Conservation (phyloP, 1,284 basidiomycete species). For the Singerocomus inundabilis region DNA sequence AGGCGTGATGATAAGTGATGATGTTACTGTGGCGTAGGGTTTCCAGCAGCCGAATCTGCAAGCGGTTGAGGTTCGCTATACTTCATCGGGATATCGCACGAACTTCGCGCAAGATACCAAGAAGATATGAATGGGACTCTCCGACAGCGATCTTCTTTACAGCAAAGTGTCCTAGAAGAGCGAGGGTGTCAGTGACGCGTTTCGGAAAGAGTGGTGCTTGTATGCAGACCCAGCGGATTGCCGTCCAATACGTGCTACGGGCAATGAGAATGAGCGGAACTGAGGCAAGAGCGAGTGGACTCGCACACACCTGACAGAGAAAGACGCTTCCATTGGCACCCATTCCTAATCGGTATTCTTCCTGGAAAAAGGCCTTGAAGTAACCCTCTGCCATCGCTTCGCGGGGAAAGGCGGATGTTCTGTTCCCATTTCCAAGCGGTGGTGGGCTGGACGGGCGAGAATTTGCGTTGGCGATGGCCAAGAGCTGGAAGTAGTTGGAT, state of each 20-base stretch:
- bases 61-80: not conserved
- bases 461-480: conserved; percentile 67
- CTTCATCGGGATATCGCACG: conserved; percentile 13
- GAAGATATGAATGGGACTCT: conserved; percentile 79
- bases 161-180: conserved; percentile 68
- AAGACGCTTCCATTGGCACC: conserved; percentile 90
- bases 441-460: conserved; percentile 55
- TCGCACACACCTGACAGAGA: conserved; percentile 69
- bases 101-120: conserved; percentile 80
- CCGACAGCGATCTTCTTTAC: conserved; percentile 96
- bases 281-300: not conserved
- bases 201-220: not conserved
- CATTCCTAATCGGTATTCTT: conserved; percentile 84
- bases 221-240: conserved; percentile 60
- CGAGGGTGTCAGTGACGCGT: conserved; percentile 14
- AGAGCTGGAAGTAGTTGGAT: conserved; percentile 72
- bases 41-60: conserved; percentile 77
- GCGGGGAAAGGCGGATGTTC: conserved; percentile 46
- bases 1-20: conserved; percentile 92
- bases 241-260: conserved; percentile 76
- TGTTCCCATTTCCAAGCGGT: conserved; percentile 19
- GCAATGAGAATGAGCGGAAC: not conserved
- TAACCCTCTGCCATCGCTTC: conserved; percentile 80
- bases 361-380: conserved; percentile 85
- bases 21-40: conserved; percentile 89